A percentile compares a stretch with the other conserved stretches of the same genome.
phyloP scores from a whole-genome alignment of 1,284 basidiomycete genomes.

The Cryptococcus amylolentus region DNA sequence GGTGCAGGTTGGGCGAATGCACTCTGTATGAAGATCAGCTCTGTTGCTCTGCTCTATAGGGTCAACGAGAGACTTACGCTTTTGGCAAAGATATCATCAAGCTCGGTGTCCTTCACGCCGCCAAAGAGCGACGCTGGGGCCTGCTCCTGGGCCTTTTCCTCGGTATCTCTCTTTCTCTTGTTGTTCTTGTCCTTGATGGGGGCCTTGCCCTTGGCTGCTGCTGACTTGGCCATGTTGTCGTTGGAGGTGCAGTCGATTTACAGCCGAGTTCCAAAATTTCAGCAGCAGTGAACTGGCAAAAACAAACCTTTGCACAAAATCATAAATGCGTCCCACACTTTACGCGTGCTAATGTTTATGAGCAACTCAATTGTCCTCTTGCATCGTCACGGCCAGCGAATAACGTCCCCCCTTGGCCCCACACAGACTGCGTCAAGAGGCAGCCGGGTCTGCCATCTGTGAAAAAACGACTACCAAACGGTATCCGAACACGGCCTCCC shows the following conservation, averaged over 20 bases:
- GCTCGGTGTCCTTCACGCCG: slow-evolving; percentile 34
- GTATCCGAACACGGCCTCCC: too few relatives aligned
- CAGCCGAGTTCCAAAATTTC: background rate
- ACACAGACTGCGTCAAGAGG: too few relatives aligned
- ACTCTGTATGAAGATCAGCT: background rate
- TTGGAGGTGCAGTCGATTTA: background rate
- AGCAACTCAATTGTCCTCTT: too few relatives aligned
- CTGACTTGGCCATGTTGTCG: slow-evolving; percentile 18
- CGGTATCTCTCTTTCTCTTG: slow-evolving; percentile 29
- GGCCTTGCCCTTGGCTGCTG: slow-evolving; percentile 16
- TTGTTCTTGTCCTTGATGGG: slow-evolving; percentile 23
- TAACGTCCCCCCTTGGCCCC: too few relatives aligned
- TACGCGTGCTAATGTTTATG: too few relatives aligned
- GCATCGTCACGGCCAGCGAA: too few relatives aligned
- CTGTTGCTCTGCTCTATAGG: slow-evolving; percentile 18
- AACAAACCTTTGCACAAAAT: background rate
- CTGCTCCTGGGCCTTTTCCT: background rate
- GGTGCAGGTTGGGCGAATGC: slow-evolving; percentile 24
- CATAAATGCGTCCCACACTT: too few relatives aligned
- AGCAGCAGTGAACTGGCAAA: background rate
- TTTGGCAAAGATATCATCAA: slow-evolving; percentile 50
- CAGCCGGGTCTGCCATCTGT: too few relatives aligned
- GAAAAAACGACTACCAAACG: too few relatives aligned
- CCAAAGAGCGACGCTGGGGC: slow-evolving; percentile 30
- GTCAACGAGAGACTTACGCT: slow-evolving; percentile 34